Evolutionary conservation across 371 early-diverging fungal species (phyloP).

Genomic region (Apophysomyces sp.): DNA sequence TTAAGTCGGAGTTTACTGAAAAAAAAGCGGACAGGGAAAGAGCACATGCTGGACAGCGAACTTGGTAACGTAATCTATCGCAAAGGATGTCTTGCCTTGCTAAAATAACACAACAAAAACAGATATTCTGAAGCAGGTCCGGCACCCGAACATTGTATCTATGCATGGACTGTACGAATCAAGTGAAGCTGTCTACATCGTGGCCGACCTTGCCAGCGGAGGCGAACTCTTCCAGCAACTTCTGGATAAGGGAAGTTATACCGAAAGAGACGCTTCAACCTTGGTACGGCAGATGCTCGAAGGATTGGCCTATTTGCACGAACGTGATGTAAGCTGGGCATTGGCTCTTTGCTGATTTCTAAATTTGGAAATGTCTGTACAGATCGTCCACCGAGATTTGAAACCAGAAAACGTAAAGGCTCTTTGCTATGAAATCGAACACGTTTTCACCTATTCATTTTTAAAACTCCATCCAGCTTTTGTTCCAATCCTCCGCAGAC

Average conservation of each 20-base stretch:
- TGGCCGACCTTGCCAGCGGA: conserved; percentile 84
- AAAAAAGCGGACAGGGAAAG: conserved; percentile 52
- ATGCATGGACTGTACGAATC: conserved; percentile 80
- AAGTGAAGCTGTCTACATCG: conserved; percentile 76
- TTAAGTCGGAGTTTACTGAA: background rate
- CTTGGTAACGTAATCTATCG: conserved; percentile 33
- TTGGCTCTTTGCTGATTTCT: background rate
- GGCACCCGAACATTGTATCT: conserved; percentile 80
- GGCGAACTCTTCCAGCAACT: conserved; percentile 88
- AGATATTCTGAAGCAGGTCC: conserved; percentile 75
- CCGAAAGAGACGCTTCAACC: conserved; percentile 72
- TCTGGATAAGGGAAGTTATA: conserved; percentile 73
- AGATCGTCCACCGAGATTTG: conserved; percentile 83
- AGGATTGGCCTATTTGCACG: conserved; percentile 81
- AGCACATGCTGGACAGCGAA: conserved; percentile 81
- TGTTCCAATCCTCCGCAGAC: conserved; percentile 54
- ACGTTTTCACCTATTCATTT: background rate
- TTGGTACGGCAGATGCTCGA: conserved; percentile 72
- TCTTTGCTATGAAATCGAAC: background rate
- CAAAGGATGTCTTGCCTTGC: background rate
- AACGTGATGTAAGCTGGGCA: conserved; percentile 71
- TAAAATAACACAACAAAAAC: background rate
- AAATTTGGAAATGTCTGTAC: background rate
- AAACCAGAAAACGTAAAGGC: conserved; percentile 75
- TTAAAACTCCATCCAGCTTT: conserved; percentile 28